Conservation (phyloP, 2,329 filamentous ascomycete species). For the Talaromyces atroroseus region DNA sequence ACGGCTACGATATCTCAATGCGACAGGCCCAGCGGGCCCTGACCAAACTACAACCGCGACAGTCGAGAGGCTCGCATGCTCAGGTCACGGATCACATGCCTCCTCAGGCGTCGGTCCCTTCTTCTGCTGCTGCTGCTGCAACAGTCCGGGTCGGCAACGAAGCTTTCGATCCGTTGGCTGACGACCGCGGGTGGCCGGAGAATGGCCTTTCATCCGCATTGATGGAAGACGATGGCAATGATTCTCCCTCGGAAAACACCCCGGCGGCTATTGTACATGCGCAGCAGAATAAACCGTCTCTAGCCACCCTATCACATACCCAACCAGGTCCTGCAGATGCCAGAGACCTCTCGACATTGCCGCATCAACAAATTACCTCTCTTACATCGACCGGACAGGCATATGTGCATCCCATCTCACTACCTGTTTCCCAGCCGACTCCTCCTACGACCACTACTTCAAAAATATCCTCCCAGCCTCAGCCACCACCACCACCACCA, state of each 20-base stretch:
- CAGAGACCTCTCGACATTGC: conserved; percentile 16
- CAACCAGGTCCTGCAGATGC: conserved; percentile 22
- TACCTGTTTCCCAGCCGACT: conserved; percentile 1
- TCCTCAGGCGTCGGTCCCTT: conserved; percentile 1
- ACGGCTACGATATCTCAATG: conserved; percentile 37
- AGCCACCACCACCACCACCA: conserved; percentile 17
- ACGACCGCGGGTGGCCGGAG: conserved; percentile 30
- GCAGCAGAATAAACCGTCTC: conserved; percentile 9
- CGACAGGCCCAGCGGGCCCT: conserved; percentile 36
- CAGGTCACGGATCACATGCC: conserved; percentile 4
- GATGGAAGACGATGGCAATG: conserved; percentile 22
- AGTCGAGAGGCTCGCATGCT: conserved; percentile 11
- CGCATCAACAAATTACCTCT: conserved; percentile 20
- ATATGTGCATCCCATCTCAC: conserved; percentile 15
- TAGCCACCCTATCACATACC: conserved; percentile 14
- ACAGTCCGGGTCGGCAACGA: conserved; percentile 21
- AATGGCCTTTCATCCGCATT: conserved; percentile 24
- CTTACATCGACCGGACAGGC: conserved; percentile 19
- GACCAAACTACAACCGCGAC: conserved; percentile 30
- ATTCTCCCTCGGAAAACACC: conserved; percentile 18
- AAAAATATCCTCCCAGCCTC: conserved; percentile 12
- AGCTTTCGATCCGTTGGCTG: conserved; percentile 16
- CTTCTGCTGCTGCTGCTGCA: conserved; percentile 15
- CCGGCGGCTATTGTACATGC: conserved; percentile 11
- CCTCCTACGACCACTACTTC: not conserved